Conservation (phyloP, 176 grass and related monocot species). For the Puya raimondii region DNA sequence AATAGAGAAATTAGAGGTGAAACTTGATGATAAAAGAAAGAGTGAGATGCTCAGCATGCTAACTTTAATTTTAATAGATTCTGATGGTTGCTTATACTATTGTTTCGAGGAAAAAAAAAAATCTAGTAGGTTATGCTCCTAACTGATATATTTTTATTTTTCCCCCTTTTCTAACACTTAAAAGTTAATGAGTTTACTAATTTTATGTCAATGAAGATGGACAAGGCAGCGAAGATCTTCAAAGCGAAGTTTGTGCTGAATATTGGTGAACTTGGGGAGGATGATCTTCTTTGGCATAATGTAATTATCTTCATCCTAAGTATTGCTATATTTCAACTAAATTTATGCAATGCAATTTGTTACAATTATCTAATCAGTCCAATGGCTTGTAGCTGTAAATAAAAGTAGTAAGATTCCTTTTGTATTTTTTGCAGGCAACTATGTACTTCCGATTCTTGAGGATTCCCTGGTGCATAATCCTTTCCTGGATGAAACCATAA, state of each 20-base stretch:
- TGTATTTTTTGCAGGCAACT: constrained; percentile 41
- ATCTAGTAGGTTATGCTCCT: background rate
- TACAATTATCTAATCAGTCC: background rate
- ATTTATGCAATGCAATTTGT: background rate
- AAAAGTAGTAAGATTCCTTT: background rate
- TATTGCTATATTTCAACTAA: background rate
- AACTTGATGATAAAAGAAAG: no score
- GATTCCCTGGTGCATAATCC: constrained; percentile 53
- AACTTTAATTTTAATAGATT: no score
- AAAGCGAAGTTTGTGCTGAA: constrained; percentile 59
- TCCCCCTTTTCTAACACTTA: background rate
- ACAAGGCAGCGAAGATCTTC: constrained; percentile 36
- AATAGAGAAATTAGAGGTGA: no score
- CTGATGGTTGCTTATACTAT: background rate
- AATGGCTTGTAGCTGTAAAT: background rate
- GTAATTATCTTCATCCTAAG: constrained; percentile 27
- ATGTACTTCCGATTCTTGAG: constrained; percentile 43
- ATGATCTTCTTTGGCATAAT: constrained; percentile 51
- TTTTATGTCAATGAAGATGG: constrained; percentile 56
- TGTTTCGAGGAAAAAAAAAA: background rate
- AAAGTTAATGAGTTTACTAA: background rate
- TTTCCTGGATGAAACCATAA: background rate
- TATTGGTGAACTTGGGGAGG: constrained; percentile 41
- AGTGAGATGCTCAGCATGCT: no score
- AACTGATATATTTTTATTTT: background rate